Base-by-base conservation (phyloP, 2,329 filamentous ascomycete genomes). In the Fusarium sp. region DNA sequence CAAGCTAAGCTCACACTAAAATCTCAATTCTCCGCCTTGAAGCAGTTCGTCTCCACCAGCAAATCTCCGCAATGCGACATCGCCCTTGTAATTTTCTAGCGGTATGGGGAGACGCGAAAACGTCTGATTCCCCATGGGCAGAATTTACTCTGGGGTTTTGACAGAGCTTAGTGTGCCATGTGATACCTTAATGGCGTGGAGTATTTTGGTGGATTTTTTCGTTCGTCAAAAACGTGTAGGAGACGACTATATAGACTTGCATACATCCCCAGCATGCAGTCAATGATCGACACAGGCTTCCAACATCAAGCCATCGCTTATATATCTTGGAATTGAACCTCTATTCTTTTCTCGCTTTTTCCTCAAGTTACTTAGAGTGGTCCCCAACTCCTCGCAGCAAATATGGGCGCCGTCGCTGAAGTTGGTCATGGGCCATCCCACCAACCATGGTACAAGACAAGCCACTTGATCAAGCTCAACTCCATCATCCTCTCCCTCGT, bases 51-150 rank as follows among this genome's bases (percentile, higher is more conserved):
- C 48, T 11, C 58, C 58, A 61, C 58, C 3, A 26, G 26, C 35
- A 63, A 63, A 63, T 59, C 41, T 59, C 60, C 60, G 60, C 60
- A 57, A 36, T 51, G 39, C 32, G 10, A 53, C 9, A 32, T 11
- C 8, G 32, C 30, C 50, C 63, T 53, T 5, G 17, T 18, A 20
- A 30, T 61, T 32, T 36, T 56, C 48, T 62, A 42, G 58, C 6
- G 28, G 59, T 63, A 44, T 57, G 30, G 66, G 64, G 51, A 56
- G 41, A 53, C 51, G 56, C 47, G 36, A 63, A 35, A 69, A 69
- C 64, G 66, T 63, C 38, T 57, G 50, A 69, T 69, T 63, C 66
- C 66, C 66, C 66, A 57, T 69, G 66, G 66, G 64, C 47, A 66
- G 39, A 6, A 36, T 20, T 44, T 35, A 55, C 26, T 60, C 66